Base-by-base conservation (phyloP, 805 yeast species). In the Aciculoconidium aculeatum region DNA sequence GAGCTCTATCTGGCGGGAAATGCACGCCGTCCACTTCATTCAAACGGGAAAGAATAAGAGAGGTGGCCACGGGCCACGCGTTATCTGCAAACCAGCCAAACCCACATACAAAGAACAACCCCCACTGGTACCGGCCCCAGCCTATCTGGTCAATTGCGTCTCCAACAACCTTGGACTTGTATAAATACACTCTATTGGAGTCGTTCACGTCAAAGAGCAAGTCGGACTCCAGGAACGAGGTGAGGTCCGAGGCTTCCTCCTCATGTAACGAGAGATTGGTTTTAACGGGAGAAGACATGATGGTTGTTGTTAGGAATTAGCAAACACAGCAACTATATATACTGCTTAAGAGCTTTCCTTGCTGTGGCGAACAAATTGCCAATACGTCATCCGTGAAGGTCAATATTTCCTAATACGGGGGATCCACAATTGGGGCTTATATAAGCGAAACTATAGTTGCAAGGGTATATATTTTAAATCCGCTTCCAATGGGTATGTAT, bases 41-140 rank as follows among this genome's bases (percentile, higher is more conserved):
- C 21, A 61, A 36, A 8, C 58, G 35, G 16, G 54, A 49, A 25
- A 58, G 34, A 10, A 61, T 52, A 27, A 58, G 49, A 11, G 56
- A 40, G 1, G 59, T 53, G 5, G 55, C 64, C 9, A 57, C 45
- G 6, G 67, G 67, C 57, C 64, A 61, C 2, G 60, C 59, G 35
- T 61, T 61, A 35, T 61, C 66, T 7, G 65, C 39, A 34, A 51
- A 25, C 67, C 67, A 55, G 7, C 53, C 53, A 22, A 49, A 49
- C 1, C 54, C 52, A 5, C 52, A 51, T 19, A 49, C 54, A 15
- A 49, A 35, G 15, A 49, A 43, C 6, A 47, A 32, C 6, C 54
- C 52, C 19, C 28, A 23, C 25, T 49, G 54, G 37, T 49, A 49
- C 11, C 49, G 32, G 8, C 54, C 54, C 28, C 57, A 61, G 3